Conservation (phyloP, 768 basidiomycete genomes). For the Rhizopogon sp. region DNA sequence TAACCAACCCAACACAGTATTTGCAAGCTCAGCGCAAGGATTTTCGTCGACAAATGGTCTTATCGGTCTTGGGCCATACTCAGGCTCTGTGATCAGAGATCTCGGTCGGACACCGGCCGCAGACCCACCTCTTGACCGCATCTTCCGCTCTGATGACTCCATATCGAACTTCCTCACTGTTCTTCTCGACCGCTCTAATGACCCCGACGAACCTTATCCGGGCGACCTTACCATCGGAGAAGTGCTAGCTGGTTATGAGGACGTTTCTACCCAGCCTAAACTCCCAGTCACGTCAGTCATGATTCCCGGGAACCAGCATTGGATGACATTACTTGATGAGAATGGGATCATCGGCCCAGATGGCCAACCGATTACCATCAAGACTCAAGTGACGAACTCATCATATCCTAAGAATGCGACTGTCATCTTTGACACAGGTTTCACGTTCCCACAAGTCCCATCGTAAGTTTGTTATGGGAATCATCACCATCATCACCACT, state of each 20-base stretch:
- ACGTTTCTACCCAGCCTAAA: conserved; percentile 45
- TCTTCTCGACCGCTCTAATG: conserved; percentile 56
- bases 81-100: conserved; percentile 43
- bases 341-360: conserved; percentile 61
- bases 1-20: conserved; percentile 14
- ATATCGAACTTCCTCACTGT: conserved; percentile 59
- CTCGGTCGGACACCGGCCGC: conserved; percentile 33
- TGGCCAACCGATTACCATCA: conserved; percentile 42
- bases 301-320: conserved; percentile 48
- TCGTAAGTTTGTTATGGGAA: conserved; percentile 25
- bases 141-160: conserved; percentile 56
- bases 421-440: conserved; percentile 66
- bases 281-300: conserved; percentile 41
- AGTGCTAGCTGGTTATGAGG: conserved; percentile 42
- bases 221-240: conserved; percentile 66
- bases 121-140: conserved; percentile 55
- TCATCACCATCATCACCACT: not conserved
- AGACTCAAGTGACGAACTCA: conserved; percentile 40
- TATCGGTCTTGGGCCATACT: conserved; percentile 59
- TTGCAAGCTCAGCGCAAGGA: conserved; percentile 8
- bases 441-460: conserved; percentile 60
- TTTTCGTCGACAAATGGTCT: conserved; percentile 27
- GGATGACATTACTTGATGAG: conserved; percentile 57
- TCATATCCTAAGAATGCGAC: conserved; percentile 44
- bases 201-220: conserved; percentile 44